Conservation (phyloP, 2,329 filamentous ascomycete species). For the Dothistroma pini region DNA sequence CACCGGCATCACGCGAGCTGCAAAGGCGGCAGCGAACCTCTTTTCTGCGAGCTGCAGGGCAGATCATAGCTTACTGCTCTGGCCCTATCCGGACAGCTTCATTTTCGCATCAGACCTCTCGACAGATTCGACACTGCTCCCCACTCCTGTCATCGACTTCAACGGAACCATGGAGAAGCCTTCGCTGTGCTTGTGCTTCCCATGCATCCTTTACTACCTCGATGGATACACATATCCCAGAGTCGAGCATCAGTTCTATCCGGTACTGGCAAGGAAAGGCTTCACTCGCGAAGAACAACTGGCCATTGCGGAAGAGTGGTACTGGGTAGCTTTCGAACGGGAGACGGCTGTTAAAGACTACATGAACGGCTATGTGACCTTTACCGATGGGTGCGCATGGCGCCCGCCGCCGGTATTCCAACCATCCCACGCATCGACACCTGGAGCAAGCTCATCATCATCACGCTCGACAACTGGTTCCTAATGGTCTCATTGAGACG, state of each 20-base stretch:
- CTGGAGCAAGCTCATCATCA: slow-evolving; percentile 1
- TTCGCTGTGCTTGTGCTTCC: slow-evolving; percentile 24
- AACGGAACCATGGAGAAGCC: slow-evolving; percentile 11
- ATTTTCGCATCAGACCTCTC: background rate
- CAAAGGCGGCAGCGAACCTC: background rate
- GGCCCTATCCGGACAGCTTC: background rate
- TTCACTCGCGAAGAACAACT: slow-evolving; percentile 20
- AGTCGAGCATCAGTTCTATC: slow-evolving; percentile 20
- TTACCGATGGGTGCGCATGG: slow-evolving; percentile 23
- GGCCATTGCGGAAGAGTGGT: slow-evolving; percentile 26
- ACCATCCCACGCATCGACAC: background rate
- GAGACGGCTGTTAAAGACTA: slow-evolving; percentile 25
- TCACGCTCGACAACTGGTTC: background rate
- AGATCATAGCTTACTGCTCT: background rate
- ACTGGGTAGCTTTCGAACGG: slow-evolving; percentile 24
- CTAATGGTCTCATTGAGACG: background rate
- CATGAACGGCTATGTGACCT: slow-evolving; percentile 20
- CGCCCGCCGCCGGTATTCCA: slow-evolving; percentile 7
- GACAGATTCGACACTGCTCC: background rate
- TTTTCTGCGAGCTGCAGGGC: slow-evolving; percentile 11
- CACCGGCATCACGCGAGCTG: slow-evolving; percentile 8
- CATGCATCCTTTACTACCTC: slow-evolving; percentile 24
- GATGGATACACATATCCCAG: slow-evolving; percentile 22
- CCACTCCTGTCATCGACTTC: background rate
- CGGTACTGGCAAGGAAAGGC: slow-evolving; percentile 19